These are phyloP conservation scores for Gynochthodes officinalis DNA, from an alignment of 257 asterid species.

Conservation along the genomic window DNA sequence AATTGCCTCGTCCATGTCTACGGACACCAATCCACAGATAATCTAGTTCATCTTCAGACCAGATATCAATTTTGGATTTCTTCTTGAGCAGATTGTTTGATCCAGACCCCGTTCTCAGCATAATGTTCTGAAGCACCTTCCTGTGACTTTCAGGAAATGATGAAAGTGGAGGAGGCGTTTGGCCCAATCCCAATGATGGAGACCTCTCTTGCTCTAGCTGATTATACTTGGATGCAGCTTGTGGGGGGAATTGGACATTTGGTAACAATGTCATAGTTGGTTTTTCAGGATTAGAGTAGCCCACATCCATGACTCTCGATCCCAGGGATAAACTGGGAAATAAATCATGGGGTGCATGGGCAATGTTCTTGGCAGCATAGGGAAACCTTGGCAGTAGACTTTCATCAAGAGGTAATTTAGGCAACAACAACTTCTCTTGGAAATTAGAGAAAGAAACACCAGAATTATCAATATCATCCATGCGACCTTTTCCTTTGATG, in stretches of 20 bases:
- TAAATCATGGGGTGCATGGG: constrained; percentile 45
- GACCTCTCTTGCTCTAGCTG: constrained; percentile 59
- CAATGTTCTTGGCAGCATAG: constrained; percentile 43
- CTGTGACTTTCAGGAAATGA: constrained; percentile 82
- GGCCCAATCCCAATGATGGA: constrained; percentile 51
- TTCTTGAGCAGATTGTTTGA: constrained; percentile 45
- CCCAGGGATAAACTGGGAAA: constrained; percentile 79
- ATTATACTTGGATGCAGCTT: constrained; percentile 46
- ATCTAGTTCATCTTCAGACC: constrained; percentile 98
- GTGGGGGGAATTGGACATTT: constrained; percentile 54
- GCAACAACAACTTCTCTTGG: constrained; percentile 65
- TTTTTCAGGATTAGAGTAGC: constrained; percentile 37
- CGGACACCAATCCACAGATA: constrained; percentile 96
- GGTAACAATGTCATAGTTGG: constrained; percentile 69
- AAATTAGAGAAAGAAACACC: constrained; percentile 50
- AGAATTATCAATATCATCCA: constrained; percentile 43
- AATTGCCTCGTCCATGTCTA: constrained; percentile 84
- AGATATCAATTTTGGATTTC: constrained; percentile 55
- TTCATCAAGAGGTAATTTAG: constrained; percentile 69
- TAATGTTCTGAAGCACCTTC: constrained; percentile 73
- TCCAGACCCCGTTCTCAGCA: constrained; percentile 74
- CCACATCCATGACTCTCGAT: constrained; percentile 51
- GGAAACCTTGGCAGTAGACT: constrained; percentile 66
- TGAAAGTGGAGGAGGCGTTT: constrained; percentile 51
- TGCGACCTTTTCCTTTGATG: constrained; percentile 58